phyloP scores from a whole-genome alignment of 225 moss, liverwort and hornwort species.

The Pseudoscleropodium purum region DNA sequence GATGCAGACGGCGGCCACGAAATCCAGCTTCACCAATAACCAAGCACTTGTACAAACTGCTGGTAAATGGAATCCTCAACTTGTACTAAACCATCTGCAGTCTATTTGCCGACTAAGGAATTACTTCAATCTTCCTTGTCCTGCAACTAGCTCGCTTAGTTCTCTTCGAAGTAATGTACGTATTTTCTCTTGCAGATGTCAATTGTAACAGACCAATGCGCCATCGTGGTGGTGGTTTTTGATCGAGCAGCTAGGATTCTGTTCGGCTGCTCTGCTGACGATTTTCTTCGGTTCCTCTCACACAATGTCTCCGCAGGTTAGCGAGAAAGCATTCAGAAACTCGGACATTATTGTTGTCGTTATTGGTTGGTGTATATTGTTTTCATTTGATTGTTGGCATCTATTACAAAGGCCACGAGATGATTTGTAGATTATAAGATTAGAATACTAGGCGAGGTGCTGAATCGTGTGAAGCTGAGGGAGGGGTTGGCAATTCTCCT shows the following conservation, averaged over 20 bases:
- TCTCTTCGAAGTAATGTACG: neutral
- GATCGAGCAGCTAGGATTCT: constrained; percentile 40
- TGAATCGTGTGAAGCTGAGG: neutral
- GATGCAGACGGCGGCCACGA: constrained; percentile 29
- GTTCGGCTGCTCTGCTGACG: constrained; percentile 37
- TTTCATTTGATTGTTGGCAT: neutral
- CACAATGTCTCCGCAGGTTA: constrained; percentile 22
- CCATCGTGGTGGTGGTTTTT: constrained; percentile 40
- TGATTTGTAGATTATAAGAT: neutral
- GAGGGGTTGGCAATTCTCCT: neutral
- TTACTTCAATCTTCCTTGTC: neutral
- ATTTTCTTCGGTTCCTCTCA: constrained; percentile 23
- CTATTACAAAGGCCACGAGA: neutral
- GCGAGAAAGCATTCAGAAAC: neutral
- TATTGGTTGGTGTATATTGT: neutral
- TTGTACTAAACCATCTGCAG: neutral
- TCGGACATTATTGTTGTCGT: neutral
- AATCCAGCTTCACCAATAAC: constrained; percentile 16
- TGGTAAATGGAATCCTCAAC: neutral
- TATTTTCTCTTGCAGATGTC: constrained; percentile 30
- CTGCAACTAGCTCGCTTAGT: neutral
- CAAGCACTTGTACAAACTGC: constrained; percentile 39
- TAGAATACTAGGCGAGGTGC: neutral
- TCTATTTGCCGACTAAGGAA: neutral
- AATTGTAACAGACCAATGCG: constrained; percentile 30